Evolutionary conservation across 2,329 filamentous ascomycete species (phyloP).

Genomic region (Aspergillus unguis): DNA sequence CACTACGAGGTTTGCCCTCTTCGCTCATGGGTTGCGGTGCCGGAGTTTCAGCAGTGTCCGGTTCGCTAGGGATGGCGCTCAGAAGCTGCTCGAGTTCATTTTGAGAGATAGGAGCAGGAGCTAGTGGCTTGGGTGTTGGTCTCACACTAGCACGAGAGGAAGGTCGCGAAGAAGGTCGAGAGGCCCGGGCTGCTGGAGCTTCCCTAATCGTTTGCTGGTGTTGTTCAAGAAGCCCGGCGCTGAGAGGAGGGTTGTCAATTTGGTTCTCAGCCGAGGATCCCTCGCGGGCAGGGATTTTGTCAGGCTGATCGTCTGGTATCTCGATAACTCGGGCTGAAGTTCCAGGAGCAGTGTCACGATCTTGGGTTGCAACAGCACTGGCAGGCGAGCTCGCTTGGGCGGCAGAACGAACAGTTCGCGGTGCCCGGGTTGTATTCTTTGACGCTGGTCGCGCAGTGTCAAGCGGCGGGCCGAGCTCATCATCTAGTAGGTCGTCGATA

Average conservation of each 20-base stretch:
- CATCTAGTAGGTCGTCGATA: conserved; percentile 65
- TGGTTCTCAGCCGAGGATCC: background rate
- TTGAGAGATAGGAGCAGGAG: conserved; percentile 37
- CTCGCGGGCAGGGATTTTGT: conserved; percentile 17
- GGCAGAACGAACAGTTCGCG: conserved; percentile 23
- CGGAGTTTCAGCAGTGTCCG: conserved; percentile 42
- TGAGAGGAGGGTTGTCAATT: conserved; percentile 12
- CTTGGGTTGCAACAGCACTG: conserved; percentile 19
- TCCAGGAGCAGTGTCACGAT: background rate
- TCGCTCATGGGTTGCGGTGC: conserved; percentile 26
- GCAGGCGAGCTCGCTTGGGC: conserved; percentile 28
- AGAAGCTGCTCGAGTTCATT: conserved; percentile 33
- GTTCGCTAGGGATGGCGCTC: conserved; percentile 49
- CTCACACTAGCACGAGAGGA: conserved; percentile 37
- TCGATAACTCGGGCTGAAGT: conserved; percentile 14
- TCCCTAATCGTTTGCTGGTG: conserved; percentile 17
- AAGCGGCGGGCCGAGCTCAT: conserved; percentile 44
- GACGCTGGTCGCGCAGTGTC: conserved; percentile 20
- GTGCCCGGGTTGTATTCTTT: conserved; percentile 18
- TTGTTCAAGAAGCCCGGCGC: background rate
- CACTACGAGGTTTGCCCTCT: conserved; percentile 43
- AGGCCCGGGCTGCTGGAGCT: conserved; percentile 21
- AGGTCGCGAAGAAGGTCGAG: conserved; percentile 33
- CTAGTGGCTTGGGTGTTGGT: conserved; percentile 35
- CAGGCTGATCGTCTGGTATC: conserved; percentile 19